These are phyloP conservation scores for Apostasia ramifera DNA, from an alignment of 106 monocot genomes.

Conservation along the genomic window DNA sequence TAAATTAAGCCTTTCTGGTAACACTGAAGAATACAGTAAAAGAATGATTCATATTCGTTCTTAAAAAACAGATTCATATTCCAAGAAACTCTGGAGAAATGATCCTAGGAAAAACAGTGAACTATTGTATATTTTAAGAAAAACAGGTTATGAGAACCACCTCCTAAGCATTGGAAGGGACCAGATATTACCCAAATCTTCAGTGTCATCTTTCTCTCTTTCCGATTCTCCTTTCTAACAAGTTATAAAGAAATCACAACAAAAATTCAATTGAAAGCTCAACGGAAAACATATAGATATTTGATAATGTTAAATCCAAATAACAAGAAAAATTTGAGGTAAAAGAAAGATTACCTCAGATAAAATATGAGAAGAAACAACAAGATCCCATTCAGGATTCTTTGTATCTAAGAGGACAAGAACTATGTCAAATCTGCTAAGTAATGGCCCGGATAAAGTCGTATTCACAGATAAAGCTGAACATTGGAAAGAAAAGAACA, in stretches of 20 bases:
- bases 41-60: too few species aligned
- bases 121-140: too few species aligned
- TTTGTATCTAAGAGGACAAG: constrained; percentile 94
- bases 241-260: constrained; percentile 1
- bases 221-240: constrained; percentile 43
- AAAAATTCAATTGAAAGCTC: too few species aligned
- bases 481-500: constrained; percentile 1
- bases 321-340: neutral
- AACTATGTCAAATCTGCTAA: constrained; percentile 98
- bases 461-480: constrained; percentile 95
- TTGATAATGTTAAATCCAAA: too few species aligned
- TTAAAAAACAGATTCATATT: too few species aligned
- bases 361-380: constrained; percentile 95
- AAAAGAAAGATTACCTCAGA: constrained; percentile 44
- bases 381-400: constrained; percentile 84
- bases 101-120: too few species aligned
- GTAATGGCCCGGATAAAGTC: constrained; percentile 78
- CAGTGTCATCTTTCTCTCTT: constrained; percentile 22
- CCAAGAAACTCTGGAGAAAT: too few species aligned
- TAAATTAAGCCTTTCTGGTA: too few species aligned
- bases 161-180: constrained; percentile 70
- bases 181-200: constrained; percentile 49
- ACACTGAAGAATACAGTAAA: too few species aligned
- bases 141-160: constrained; percentile 13
- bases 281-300: too few species aligned